Evolutionary conservation across 805 yeast genomes (phyloP).

Genomic region (Schwanniomyces polymorphus): DNA sequence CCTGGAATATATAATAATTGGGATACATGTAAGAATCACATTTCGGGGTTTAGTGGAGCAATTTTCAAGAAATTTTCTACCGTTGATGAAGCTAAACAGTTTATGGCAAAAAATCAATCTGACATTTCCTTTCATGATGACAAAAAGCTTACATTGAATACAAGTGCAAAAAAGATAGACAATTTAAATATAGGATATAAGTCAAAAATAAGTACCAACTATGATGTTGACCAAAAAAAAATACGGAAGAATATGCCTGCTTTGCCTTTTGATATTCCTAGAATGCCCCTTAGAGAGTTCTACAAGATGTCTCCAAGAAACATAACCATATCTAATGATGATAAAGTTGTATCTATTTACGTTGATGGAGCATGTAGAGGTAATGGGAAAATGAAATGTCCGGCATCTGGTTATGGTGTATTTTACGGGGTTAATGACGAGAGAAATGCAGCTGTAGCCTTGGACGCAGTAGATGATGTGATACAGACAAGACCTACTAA

Average conservation of each 20-base stretch:
- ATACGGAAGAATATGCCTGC: neutral
- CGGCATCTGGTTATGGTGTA: constrained; percentile 71
- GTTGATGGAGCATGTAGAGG: constrained; percentile 79
- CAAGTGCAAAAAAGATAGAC: neutral
- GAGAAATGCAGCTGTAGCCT: constrained; percentile 55
- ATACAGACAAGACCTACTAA: constrained; percentile 54
- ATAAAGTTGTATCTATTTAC: constrained; percentile 36
- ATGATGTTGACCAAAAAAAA: neutral
- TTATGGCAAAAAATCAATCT: neutral
- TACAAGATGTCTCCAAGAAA: neutral
- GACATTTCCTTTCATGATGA: neutral
- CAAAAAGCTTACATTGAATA: neutral
- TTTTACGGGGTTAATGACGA: constrained; percentile 58
- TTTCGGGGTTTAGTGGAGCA: constrained; percentile 58
- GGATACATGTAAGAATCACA: constrained; percentile 55
- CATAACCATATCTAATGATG: neutral
- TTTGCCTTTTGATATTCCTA: neutral
- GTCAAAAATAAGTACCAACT: neutral
- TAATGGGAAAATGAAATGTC: constrained; percentile 45
- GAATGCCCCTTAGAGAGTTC: neutral
- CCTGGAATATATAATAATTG: constrained; percentile 62
- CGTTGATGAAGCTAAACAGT: constrained; percentile 45
- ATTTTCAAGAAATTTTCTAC: constrained; percentile 55
- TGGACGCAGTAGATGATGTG: constrained; percentile 29
- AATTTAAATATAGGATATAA: neutral